These are phyloP conservation scores for Phytophthora litchii DNA, from an alignment of 352 stramenopile species.

Conservation along the genomic window DNA sequence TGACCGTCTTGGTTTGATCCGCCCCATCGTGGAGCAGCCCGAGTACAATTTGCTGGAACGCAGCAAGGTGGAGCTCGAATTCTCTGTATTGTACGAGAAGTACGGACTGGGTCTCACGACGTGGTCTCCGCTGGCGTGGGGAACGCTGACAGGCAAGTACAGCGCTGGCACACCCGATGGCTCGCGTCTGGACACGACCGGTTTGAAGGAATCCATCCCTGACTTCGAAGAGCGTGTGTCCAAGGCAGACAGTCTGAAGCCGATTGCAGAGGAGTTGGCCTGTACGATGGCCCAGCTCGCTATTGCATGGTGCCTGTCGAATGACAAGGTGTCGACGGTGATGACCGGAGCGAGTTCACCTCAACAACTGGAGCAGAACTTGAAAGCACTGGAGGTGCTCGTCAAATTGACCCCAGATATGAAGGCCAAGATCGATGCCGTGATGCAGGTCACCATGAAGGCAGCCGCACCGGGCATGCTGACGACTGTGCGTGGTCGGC, in stretches of 20 bases:
- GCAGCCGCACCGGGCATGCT: background rate
- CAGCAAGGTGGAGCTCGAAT: too few species aligned
- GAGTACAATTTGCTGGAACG: too few species aligned
- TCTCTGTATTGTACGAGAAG: too few species aligned
- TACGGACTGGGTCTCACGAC: too few species aligned
- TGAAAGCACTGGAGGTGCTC: background rate
- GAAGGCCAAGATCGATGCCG: constrained; percentile 1
- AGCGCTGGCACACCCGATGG: too few species aligned
- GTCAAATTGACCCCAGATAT: constrained; percentile 2
- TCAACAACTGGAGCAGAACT: constrained; percentile 2
- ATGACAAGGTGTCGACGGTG: constrained; percentile 6
- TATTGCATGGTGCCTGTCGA: constrained; percentile 5
- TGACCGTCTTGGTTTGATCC: too few species aligned
- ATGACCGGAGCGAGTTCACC: constrained; percentile 5
- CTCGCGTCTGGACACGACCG: too few species aligned
- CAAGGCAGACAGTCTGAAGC: background rate
- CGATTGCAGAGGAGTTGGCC: constrained; percentile 2
- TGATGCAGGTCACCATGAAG: background rate
- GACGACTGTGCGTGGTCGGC: background rate
- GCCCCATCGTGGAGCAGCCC: too few species aligned
- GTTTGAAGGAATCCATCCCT: too few species aligned
- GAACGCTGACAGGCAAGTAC: too few species aligned
- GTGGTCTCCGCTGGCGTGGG: too few species aligned
- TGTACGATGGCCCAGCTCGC: constrained; percentile 3
- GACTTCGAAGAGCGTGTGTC: background rate